Percentiles rank a stretch among this genome's conserved stretches.
phyloP scores from a whole-genome alignment of 257 asterid species.

The Solanum appendiculatum region DNA sequence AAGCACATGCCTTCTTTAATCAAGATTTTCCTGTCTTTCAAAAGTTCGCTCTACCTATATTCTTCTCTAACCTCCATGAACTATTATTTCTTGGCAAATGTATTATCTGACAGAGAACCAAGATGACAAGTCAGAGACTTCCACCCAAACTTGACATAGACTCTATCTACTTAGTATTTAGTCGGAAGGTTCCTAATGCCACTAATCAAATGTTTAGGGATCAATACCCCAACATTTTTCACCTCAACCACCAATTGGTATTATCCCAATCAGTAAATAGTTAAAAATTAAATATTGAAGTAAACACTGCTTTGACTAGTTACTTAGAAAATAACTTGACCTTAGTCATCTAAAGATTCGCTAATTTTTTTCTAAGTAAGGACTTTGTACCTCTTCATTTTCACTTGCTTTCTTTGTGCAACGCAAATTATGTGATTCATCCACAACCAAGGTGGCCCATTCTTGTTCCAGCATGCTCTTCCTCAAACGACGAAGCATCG shows the following conservation, averaged over 20 bases:
- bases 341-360: background rate
- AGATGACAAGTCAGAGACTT: background rate
- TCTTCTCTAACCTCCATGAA: background rate
- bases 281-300: background rate
- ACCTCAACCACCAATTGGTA: background rate
- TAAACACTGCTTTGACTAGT: background rate
- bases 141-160: background rate
- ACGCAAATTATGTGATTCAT: conserved; percentile 86
- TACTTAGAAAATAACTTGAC: background rate
- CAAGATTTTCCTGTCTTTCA: background rate
- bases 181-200: background rate
- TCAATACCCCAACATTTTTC: background rate
- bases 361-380: background rate
- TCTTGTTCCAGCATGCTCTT: conserved; percentile 66
- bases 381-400: conserved; percentile 57
- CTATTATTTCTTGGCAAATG: background rate
- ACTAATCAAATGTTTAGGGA: background rate
- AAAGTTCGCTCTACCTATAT: background rate
- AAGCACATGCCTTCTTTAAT: background rate
- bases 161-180: background rate
- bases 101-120: background rate
- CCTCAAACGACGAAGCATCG: conserved; percentile 78
- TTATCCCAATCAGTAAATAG: background rate
- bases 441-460: conserved; percentile 81
- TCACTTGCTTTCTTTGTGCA: conserved; percentile 64